These are phyloP conservation scores for Leishmania amazonensis DNA, from an alignment of 208 protist species.

Conservation along the genomic window DNA sequence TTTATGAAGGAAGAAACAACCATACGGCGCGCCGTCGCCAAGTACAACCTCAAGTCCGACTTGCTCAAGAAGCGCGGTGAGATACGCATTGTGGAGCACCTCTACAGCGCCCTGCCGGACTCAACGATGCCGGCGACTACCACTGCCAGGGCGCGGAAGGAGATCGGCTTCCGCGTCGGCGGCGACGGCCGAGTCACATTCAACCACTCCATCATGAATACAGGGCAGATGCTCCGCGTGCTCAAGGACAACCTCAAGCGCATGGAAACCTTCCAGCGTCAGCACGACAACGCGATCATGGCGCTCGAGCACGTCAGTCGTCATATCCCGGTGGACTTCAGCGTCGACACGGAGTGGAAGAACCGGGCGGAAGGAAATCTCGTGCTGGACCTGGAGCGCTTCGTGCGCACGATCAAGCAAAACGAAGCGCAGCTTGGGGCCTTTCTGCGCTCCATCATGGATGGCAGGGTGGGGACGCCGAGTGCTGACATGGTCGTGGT, in stretches of 20 bases:
- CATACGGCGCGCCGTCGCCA: constrained; percentile 64
- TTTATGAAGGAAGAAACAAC: constrained; percentile 69
- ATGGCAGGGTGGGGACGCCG: constrained; percentile 1
- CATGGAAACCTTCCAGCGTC: constrained; percentile 55
- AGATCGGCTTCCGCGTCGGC: constrained; percentile 75
- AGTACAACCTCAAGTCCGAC: constrained; percentile 82
- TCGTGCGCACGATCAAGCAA: constrained; percentile 65
- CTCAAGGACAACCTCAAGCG: constrained; percentile 76
- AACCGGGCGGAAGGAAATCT: constrained; percentile 68
- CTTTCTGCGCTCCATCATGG: constrained; percentile 52
- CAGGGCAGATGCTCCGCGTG: constrained; percentile 78
- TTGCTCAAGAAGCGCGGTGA: constrained; percentile 70
- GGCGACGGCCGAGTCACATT: constrained; percentile 72
- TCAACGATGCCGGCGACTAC: constrained; percentile 8
- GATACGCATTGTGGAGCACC: constrained; percentile 52
- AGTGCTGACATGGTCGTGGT: constrained; percentile 25
- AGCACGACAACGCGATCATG: constrained; percentile 60
- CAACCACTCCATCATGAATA: constrained; percentile 68
- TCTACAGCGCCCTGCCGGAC: constrained; percentile 48
- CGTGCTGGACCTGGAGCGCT: constrained; percentile 54
- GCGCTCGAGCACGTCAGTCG: constrained; percentile 72
- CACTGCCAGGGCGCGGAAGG: constrained; percentile 31
- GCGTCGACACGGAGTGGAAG: constrained; percentile 82
- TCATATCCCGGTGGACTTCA: constrained; percentile 81
- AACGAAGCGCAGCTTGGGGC: constrained; percentile 57